These are phyloP conservation scores for Leucocoprinus leucothites DNA, from an alignment of 768 basidiomycete species.

Conservation along the genomic window DNA sequence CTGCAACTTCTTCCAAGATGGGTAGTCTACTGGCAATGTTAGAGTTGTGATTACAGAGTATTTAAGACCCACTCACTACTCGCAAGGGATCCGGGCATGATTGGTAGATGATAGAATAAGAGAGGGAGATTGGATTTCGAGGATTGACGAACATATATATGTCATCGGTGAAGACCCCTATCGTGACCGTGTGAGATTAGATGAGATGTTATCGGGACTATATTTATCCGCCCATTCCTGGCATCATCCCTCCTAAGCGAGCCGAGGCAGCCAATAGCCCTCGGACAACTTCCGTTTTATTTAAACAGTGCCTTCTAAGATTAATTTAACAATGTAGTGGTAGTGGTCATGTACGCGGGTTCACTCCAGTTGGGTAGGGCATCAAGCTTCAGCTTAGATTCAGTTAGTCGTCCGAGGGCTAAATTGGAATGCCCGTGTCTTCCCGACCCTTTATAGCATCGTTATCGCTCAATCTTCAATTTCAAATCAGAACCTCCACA, in stretches of 20 bases:
- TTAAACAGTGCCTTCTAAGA: too few relatives aligned
- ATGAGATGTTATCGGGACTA: neutral
- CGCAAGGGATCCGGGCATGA: slow-evolving; percentile 8
- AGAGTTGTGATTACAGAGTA: neutral
- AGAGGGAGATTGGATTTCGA: neutral
- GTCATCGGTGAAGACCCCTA: neutral
- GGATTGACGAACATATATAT: neutral
- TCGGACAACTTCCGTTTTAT: too few relatives aligned
- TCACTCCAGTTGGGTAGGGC: too few relatives aligned
- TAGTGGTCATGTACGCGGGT: too few relatives aligned
- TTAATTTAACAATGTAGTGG: too few relatives aligned
- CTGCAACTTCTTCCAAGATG: slow-evolving; percentile 91
- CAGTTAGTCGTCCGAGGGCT: too few relatives aligned
- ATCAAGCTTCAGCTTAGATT: too few relatives aligned
- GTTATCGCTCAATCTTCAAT: too few relatives aligned
- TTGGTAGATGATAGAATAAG: neutral
- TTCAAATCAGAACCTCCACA: too few relatives aligned
- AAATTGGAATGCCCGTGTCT: too few relatives aligned
- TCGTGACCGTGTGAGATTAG: slow-evolving; percentile 6
- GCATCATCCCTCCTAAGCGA: neutral
- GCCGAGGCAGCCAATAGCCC: too few relatives aligned
- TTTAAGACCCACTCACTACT: neutral
- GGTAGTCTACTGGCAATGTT: slow-evolving; percentile 59
- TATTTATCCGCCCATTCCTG: neutral
- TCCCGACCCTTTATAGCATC: too few relatives aligned